Conservation (phyloP, 2,329 filamentous ascomycete genomes). For the Phoma sp. region DNA sequence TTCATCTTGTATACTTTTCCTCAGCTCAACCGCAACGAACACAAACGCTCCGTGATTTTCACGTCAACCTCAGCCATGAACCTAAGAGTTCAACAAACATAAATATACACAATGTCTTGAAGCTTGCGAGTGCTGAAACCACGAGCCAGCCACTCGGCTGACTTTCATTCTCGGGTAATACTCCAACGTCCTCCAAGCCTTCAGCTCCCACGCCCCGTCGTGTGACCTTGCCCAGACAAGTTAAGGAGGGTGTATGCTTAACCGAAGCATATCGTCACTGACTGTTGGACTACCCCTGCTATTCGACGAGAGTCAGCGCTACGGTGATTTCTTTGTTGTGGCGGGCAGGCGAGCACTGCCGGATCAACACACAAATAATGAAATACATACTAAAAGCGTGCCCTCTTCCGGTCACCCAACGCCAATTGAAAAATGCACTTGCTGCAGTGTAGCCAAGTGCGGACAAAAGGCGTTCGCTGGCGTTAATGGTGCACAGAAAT, state of each 20-base stretch:
- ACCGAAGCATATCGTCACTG: constrained; percentile 15
- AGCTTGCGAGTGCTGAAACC: neutral
- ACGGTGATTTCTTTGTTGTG: constrained; percentile 25
- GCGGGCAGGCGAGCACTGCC: constrained; percentile 30
- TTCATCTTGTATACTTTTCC: neutral
- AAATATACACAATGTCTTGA: constrained; percentile 9
- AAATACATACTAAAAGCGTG: neutral
- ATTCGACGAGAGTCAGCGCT: constrained; percentile 3
- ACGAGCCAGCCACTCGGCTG: constrained; percentile 14
- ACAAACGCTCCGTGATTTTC: neutral
- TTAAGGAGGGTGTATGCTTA: constrained; percentile 8
- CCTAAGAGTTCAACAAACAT: neutral
- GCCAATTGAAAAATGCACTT: constrained; percentile 25
- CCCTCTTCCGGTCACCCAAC: neutral
- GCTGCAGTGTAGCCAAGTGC: constrained; percentile 11
- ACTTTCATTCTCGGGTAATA: constrained; percentile 14
- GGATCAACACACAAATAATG: constrained; percentile 19
- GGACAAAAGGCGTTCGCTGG: constrained; percentile 22
- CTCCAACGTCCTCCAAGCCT: constrained; percentile 10
- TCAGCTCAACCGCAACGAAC: neutral
- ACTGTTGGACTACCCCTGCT: neutral
- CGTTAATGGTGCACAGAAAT: constrained; percentile 16
- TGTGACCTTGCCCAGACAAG: constrained; percentile 9
- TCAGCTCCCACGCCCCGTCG: constrained; percentile 15
- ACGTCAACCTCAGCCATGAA: constrained; percentile 2